Evolutionary conservation across 2,329 filamentous ascomycete genomes (phyloP), one percentile per base, ranked within the genome.

Genomic region (Claviceps pazoutovae): DNA sequence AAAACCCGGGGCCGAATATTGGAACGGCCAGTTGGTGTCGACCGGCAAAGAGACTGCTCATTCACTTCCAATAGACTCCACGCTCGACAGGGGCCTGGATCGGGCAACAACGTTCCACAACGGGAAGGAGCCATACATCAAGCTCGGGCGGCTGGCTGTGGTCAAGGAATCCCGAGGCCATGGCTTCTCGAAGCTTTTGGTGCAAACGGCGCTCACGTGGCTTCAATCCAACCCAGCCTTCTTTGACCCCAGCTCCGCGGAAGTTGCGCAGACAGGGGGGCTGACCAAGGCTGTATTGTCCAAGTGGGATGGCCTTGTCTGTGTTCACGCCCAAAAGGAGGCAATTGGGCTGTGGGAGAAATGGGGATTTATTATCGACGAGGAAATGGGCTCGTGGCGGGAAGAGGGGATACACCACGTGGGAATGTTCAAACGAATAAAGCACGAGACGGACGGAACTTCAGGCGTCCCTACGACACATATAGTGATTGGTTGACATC

Each of bases 381-480:
- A 85, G 61, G 72, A 68, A 9, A 79, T 91, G 78, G 86, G 87
- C 1, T 74, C 65, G 36, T 96, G 89, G 88, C 73, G 75, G 55
- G 89, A 96, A 66, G 88, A 93, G 61, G 87, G 85, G 4, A 91
- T 95, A 51, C 73, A 78, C 57, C 88, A 95, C 71, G 75, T 94
- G 17, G 89, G 86, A 54, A 94, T 96, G 89, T 95, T 79, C 56
- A 61, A 66, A 56, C 68, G 78, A 37, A 58, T 62, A 51, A 50
- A 58, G 38, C 56, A 61, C 45, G 59, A 55, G 34, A 58, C 62
- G 41, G 66, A 46, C 47, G 43, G 26, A 19, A 1, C 26, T 19
- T 23, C 36, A 38, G n/a, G 30, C 23, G 34, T 23, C 9, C 6
- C n/a, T 19, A 38, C 8, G 37, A 39, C 46, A 34, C 13, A 17